These are phyloP conservation scores for Ophiocordyceps camponoti-rufipedis DNA, from an alignment of 2,329 filamentous ascomycete species.

Conservation along the genomic window DNA sequence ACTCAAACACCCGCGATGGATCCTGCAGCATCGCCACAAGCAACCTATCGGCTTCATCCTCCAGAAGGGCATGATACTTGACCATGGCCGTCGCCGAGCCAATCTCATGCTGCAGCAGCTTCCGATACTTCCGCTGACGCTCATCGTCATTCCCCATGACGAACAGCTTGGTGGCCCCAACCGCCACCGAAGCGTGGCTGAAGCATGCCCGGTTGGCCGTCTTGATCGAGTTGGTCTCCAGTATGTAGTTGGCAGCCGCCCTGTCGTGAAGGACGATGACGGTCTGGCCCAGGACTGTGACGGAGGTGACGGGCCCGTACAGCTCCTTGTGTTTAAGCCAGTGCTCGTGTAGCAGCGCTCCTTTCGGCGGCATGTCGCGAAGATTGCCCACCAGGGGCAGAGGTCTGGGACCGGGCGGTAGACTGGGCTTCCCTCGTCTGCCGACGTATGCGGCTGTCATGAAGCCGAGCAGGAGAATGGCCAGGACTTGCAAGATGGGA, in stretches of 20 bases:
- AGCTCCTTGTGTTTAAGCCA: slow-evolving; percentile 3
- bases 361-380: slow-evolving; percentile 1
- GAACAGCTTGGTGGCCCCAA: background rate
- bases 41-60: background rate
- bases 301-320: slow-evolving; percentile 24
- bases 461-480: too few species aligned
- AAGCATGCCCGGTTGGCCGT: background rate
- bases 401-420: slow-evolving; percentile 3
- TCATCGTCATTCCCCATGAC: background rate
- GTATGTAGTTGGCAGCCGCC: slow-evolving; percentile 16
- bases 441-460: too few species aligned
- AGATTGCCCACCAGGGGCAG: slow-evolving; percentile 3
- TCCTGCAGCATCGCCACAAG: too few species aligned
- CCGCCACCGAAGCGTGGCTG: background rate
- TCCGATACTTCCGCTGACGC: too few species aligned
- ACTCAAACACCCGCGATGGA: too few species aligned
- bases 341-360: slow-evolving; percentile 1
- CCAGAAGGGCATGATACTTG: background rate
- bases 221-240: slow-evolving; percentile 8
- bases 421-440: too few species aligned
- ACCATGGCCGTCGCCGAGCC: background rate
- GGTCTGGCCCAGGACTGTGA: slow-evolving; percentile 21
- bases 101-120: background rate
- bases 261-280: slow-evolving; percentile 22
- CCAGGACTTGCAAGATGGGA: too few species aligned